These are phyloP conservation scores for Hanseniaspora guilliermondii DNA, from an alignment of 805 yeast species.

Conservation along the genomic window DNA sequence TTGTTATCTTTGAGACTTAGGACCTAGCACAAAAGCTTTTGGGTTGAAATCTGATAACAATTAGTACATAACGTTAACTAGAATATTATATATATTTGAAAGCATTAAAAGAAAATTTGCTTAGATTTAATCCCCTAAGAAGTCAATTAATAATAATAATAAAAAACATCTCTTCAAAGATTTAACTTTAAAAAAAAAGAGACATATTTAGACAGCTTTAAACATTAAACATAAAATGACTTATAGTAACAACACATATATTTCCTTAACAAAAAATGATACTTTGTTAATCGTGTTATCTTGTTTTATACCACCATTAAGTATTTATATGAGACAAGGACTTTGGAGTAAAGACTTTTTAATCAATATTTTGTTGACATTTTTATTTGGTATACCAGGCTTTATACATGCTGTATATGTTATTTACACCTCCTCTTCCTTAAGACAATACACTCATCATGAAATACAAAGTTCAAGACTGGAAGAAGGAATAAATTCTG, in stretches of 20 bases:
- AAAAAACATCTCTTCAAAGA: too few relatives aligned
- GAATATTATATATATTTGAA: too few relatives aligned
- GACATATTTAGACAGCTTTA: background rate
- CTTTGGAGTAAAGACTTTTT: slow-evolving; percentile 41
- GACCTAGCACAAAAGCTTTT: too few relatives aligned
- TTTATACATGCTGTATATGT: slow-evolving; percentile 18
- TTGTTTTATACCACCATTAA: slow-evolving; percentile 59
- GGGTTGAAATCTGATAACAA: too few relatives aligned
- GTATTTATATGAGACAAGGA: slow-evolving; percentile 57
- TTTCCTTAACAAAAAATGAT: slow-evolving; percentile 11
- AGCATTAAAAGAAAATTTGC: too few relatives aligned
- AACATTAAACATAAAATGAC: background rate
- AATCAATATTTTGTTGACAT: slow-evolving; percentile 31
- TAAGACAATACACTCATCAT: background rate
- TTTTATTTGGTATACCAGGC: slow-evolving; percentile 11
- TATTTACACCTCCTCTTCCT: slow-evolving; percentile 14
- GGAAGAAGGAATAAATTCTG: background rate
- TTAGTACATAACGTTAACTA: too few relatives aligned
- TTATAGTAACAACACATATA: background rate
- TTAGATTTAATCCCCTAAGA: too few relatives aligned
- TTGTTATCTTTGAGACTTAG: too few relatives aligned
- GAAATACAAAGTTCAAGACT: background rate
- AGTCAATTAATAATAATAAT: too few relatives aligned
- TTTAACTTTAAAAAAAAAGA: background rate
- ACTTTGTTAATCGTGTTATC: slow-evolving; percentile 25